Conservation (phyloP, 2,329 filamentous ascomycete genomes). For the Clarireedia sp. region DNA sequence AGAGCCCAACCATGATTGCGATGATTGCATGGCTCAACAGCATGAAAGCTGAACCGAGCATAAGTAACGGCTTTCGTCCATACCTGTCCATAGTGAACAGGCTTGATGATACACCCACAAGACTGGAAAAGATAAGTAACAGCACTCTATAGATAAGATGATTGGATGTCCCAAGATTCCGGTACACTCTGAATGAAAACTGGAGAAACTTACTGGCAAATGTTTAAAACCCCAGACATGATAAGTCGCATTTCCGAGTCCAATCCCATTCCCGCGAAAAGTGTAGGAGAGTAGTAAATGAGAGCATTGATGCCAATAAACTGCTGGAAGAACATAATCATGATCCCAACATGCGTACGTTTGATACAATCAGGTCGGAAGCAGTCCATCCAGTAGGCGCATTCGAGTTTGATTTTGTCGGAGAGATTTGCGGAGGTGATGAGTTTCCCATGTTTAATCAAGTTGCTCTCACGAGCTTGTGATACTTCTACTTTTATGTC, state of each 20-base stretch:
- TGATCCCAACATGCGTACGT: conserved; percentile 41
- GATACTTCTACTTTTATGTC: conserved; percentile 38
- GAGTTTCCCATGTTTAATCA: conserved; percentile 31
- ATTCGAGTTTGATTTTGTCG: conserved; percentile 37
- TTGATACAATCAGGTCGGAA: conserved; percentile 42
- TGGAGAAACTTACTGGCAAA: conserved; percentile 25
- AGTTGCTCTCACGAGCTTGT: conserved; percentile 32
- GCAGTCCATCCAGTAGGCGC: conserved; percentile 42
- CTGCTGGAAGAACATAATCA: conserved; percentile 50
- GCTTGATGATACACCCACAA: conserved; percentile 35
- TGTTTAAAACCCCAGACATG: conserved; percentile 45
- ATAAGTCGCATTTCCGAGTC: conserved; percentile 40
- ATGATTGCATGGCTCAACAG: conserved; percentile 41
- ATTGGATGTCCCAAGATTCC: no score
- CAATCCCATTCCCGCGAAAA: conserved; percentile 18
- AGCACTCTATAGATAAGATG: no score
- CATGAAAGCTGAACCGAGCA: conserved; percentile 38
- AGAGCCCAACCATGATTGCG: conserved; percentile 46
- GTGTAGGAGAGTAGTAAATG: conserved; percentile 27
- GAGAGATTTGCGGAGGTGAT: conserved; percentile 1
- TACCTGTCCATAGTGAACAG: conserved; percentile 41
- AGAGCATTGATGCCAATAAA: conserved; percentile 48
- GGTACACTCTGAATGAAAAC: conserved; percentile 9
- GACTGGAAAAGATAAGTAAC: no score
- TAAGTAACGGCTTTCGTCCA: conserved; percentile 38